phyloP scores from a whole-genome alignment of 2,329 filamentous ascomycete genomes.

The Exophiala lecanii-corni region DNA sequence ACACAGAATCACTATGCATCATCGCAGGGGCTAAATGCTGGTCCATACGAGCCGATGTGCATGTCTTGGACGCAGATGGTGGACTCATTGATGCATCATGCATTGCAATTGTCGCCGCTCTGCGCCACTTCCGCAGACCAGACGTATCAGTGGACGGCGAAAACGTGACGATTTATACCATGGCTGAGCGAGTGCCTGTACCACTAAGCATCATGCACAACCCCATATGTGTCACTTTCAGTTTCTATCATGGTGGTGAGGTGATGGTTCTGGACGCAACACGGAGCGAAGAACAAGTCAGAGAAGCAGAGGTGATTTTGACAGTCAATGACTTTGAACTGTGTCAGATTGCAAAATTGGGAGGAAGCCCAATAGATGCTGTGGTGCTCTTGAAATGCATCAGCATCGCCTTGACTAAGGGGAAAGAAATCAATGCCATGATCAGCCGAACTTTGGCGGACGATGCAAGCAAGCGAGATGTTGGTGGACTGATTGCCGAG shows the following conservation, averaged over 20 bases:
- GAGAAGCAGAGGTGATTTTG: constrained; percentile 68
- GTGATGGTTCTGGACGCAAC: constrained; percentile 44
- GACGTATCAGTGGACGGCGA: constrained; percentile 85
- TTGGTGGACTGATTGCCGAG: constrained; percentile 73
- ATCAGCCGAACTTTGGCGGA: constrained; percentile 70
- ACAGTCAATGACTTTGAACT: constrained; percentile 90
- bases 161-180: constrained; percentile 74
- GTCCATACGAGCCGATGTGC: constrained; percentile 83
- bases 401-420: constrained; percentile 68
- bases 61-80: constrained; percentile 86
- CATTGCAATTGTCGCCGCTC: constrained; percentile 77
- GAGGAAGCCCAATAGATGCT: constrained; percentile 77
- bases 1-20: constrained; percentile 93
- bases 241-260: constrained; percentile 60
- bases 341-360: constrained; percentile 86
- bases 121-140: constrained; percentile 86
- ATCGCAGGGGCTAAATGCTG: constrained; percentile 88
- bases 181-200: constrained; percentile 83
- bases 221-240: constrained; percentile 86
- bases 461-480: constrained; percentile 72
- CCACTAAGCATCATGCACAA: constrained; percentile 86
- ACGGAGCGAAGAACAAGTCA: constrained; percentile 46
- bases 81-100: constrained; percentile 83
- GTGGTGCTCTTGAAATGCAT: constrained; percentile 72
- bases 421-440: constrained; percentile 70